phyloP scores from a whole-genome alignment of 129 eudicot species.

The Saposhnikovia divaricata region DNA sequence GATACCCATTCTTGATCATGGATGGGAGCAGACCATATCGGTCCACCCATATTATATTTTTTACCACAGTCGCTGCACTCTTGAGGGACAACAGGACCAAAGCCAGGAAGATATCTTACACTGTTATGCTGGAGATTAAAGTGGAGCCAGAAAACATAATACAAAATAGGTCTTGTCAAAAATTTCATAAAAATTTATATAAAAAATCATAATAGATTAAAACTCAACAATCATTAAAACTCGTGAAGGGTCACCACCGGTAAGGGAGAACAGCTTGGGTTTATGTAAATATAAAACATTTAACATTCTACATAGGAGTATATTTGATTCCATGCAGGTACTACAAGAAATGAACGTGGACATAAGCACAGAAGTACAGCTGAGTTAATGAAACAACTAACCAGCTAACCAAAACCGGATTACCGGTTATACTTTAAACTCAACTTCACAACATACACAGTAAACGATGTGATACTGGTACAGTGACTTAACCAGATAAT shows the following conservation, averaged over 20 bases:
- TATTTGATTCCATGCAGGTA: neutral
- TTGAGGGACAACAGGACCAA: constrained; percentile 80
- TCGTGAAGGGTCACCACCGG: neutral
- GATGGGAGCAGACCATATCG: constrained; percentile 98
- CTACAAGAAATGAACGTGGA: neutral
- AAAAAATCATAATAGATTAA: neutral
- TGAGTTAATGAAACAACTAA: too few relatives aligned
- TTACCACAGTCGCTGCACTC: constrained; percentile 88
- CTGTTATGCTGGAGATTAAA: constrained; percentile 45
- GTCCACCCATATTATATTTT: constrained; percentile 84
- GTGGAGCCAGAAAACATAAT: neutral
- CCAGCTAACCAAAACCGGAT: too few relatives aligned
- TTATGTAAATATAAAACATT: neutral
- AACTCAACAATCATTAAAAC: neutral
- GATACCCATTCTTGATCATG: constrained; percentile 97
- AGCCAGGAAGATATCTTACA: constrained; percentile 85
- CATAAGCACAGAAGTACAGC: neutral
- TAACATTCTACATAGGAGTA: neutral
- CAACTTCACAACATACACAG: too few relatives aligned
- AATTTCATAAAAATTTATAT: neutral
- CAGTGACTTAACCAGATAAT: neutral
- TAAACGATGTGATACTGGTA: neutral
- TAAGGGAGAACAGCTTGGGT: neutral
- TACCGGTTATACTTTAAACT: neutral
- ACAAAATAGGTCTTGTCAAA: neutral